Evolutionary conservation across 805 yeast species (phyloP).

Genomic region (Lachancea lanzarotensis): DNA sequence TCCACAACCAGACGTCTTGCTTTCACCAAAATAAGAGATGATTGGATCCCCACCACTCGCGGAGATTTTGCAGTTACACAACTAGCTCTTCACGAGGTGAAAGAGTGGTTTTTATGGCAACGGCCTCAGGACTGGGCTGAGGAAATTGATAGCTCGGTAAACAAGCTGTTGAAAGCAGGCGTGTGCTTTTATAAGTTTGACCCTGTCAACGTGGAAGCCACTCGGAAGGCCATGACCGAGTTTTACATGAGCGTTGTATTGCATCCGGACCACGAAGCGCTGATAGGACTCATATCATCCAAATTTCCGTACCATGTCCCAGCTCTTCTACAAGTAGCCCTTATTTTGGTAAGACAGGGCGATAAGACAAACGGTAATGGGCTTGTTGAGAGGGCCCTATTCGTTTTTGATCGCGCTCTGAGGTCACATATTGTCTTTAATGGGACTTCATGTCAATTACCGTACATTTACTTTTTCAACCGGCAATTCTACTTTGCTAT

Average conservation of each 20-base stretch:
- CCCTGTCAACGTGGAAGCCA: conserved; percentile 33
- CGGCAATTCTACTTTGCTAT: conserved; percentile 70
- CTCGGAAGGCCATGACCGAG: conserved; percentile 33
- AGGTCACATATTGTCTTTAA: conserved; percentile 53
- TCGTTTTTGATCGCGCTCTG: conserved; percentile 72
- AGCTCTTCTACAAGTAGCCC: conserved; percentile 71
- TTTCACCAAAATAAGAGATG: conserved; percentile 68
- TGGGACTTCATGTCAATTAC: conserved; percentile 53
- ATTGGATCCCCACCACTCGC: conserved; percentile 66
- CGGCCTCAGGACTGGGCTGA: conserved; percentile 45
- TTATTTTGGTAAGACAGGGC: conserved; percentile 69
- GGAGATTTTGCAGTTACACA: conserved; percentile 60
- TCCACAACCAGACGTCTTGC: conserved; percentile 53
- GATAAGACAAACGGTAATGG: conserved; percentile 64
- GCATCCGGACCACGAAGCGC: conserved; percentile 73
- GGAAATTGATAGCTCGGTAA: conserved; percentile 38
- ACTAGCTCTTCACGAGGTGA: conserved; percentile 35
- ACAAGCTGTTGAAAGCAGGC: conserved; percentile 36
- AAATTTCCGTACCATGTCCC: conserved; percentile 69
- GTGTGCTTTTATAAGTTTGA: conserved; percentile 53
- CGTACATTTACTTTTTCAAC: conserved; percentile 68
- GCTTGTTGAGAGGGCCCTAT: conserved; percentile 66
- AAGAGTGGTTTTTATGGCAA: conserved; percentile 33
- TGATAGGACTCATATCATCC: conserved; percentile 48
- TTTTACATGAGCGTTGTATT: conserved; percentile 61